Evolutionary conservation across 768 basidiomycete species (phyloP).

Genomic region (Collybia sordida): DNA sequence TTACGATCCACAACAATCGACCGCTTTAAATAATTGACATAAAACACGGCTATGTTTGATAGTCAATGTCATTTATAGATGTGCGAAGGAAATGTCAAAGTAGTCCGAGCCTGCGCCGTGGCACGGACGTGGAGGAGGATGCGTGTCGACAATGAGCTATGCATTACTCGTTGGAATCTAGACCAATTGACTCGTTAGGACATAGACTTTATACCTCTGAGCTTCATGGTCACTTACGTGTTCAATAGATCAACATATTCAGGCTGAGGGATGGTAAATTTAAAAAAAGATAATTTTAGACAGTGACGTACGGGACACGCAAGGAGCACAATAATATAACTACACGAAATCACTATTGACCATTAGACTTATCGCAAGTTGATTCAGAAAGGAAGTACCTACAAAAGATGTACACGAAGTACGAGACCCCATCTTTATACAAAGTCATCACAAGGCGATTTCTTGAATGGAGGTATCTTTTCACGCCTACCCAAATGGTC

Average conservation of each 20-base stretch:
- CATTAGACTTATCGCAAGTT: no score
- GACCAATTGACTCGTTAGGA: not conserved
- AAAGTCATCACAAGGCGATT: not conserved
- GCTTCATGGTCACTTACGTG: not conserved
- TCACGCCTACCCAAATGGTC: not conserved
- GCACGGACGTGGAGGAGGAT: slow-evolving; percentile 11
- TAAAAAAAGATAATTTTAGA: not conserved
- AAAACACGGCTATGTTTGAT: no score
- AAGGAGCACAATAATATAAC: slow-evolving; percentile 2
- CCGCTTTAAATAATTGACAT: no score
- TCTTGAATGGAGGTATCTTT: slow-evolving; percentile 3
- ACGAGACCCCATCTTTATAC: slow-evolving; percentile 1
- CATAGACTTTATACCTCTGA: not conserved
- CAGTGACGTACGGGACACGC: slow-evolving; percentile 3
- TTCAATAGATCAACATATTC: no score
- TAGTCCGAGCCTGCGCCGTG: not conserved
- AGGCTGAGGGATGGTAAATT: no score
- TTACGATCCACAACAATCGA: no score
- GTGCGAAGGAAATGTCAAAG: no score
- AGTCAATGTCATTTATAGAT: no score
- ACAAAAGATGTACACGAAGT: no score
- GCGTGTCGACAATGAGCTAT: slow-evolving; percentile 9
- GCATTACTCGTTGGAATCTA: slow-evolving; percentile 12
- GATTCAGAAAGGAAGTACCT: no score
- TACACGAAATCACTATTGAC: slow-evolving; percentile 1